These are phyloP conservation scores for Corylus heterophylla DNA, from an alignment of 306 rosid genomes.

Conservation along the genomic window DNA sequence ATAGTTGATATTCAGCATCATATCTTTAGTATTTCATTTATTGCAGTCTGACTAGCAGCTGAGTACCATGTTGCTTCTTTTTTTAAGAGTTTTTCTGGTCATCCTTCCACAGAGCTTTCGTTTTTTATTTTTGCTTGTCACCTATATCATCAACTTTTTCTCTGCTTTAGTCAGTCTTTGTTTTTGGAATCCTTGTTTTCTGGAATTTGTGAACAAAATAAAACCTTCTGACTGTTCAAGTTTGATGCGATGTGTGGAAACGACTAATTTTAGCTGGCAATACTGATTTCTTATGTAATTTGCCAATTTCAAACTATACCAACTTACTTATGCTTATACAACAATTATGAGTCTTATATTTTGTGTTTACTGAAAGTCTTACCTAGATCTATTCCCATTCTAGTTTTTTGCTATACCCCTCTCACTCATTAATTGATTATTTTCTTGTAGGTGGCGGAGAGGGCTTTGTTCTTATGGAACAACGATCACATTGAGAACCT, in stretches of 20 bases:
- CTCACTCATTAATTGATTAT: slow-evolving; percentile 10
- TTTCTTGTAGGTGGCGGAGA: slow-evolving; percentile 85
- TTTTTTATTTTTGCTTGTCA: not conserved
- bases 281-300: not conserved
- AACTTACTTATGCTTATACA: not conserved
- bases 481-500: slow-evolving; percentile 78
- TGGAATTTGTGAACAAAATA: not conserved
- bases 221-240: not conserved
- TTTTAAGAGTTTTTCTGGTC: not conserved
- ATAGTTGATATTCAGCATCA: not conserved
- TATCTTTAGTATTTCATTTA: not conserved
- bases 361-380: not conserved
- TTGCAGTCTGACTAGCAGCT: not conserved
- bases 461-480: slow-evolving; percentile 96
- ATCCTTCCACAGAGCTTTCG: not conserved
- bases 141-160: not conserved
- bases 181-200: not conserved
- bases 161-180: not conserved
- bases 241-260: not conserved
- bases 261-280: not conserved
- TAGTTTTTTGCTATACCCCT: not conserved
- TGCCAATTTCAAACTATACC: not conserved
- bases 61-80: not conserved
- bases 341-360: not conserved
- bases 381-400: not conserved